These are phyloP conservation scores for Populus hybrid DNA, from an alignment of 441 rosid genomes.

Conservation along the genomic window DNA sequence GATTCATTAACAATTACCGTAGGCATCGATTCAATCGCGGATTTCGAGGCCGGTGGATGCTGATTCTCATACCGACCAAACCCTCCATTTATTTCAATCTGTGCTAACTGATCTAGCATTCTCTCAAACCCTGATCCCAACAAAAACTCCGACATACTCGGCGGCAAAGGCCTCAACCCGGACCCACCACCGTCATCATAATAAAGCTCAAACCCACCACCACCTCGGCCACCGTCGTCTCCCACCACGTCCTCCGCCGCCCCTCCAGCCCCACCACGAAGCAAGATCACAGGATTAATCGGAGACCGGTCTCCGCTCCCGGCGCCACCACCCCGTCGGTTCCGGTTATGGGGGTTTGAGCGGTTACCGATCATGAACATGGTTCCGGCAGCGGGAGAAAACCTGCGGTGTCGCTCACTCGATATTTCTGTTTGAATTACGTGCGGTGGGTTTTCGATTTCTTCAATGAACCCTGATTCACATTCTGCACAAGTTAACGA, in stretches of 20 bases:
- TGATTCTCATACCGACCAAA: constrained; percentile 38
- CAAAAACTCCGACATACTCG: constrained; percentile 69
- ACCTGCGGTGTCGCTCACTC: not conserved
- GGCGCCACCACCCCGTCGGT: constrained; percentile 33
- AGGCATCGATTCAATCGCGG: constrained; percentile 80
- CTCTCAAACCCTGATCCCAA: constrained; percentile 81
- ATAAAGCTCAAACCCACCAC: constrained; percentile 60
- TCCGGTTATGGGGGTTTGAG: constrained; percentile 15
- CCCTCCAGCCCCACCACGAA: constrained; percentile 39
- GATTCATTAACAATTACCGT: constrained; percentile 40
- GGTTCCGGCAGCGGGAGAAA: constrained; percentile 21
- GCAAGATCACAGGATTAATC: constrained; percentile 73
- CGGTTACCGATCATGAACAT: constrained; percentile 37
- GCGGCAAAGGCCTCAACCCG: constrained; percentile 69
- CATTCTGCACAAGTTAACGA: constrained; percentile 68
- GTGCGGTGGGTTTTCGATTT: constrained; percentile 35
- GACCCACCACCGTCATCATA: constrained; percentile 83
- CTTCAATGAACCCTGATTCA: constrained; percentile 76
- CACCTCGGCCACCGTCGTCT: constrained; percentile 25
- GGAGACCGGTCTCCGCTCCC: constrained; percentile 55
- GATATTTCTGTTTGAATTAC: not conserved
- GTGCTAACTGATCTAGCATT: constrained; percentile 65
- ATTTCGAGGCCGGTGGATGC: constrained; percentile 73
- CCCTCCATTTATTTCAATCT: constrained; percentile 62
- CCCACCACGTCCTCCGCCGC: constrained; percentile 15